Evolutionary conservation across 2,329 filamentous ascomycete genomes (phyloP).

Genomic region (Exophiala spinifera): DNA sequence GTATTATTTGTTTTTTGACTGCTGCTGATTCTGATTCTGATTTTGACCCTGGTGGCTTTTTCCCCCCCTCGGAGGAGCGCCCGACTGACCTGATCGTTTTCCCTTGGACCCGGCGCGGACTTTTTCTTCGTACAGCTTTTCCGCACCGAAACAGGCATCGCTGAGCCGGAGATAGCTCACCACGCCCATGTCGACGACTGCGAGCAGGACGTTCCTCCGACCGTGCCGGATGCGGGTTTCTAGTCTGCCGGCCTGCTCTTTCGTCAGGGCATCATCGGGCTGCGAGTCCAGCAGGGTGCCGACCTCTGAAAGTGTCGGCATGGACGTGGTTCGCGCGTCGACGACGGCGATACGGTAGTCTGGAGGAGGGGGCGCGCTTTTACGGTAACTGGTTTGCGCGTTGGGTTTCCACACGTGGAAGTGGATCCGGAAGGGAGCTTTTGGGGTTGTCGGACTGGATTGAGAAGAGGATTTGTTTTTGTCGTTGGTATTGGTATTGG

Average conservation of each 20-base stretch:
- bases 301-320: constrained; percentile 73
- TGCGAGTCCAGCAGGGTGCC: constrained; percentile 68
- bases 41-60: background rate
- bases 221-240: constrained; percentile 82
- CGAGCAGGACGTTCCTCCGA: constrained; percentile 76
- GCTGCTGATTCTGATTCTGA: background rate
- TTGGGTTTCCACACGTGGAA: constrained; percentile 80
- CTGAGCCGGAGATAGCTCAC: constrained; percentile 81
- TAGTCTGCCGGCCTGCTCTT: constrained; percentile 47
- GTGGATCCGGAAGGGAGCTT: constrained; percentile 65
- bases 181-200: constrained; percentile 84
- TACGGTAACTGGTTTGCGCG: constrained; percentile 62
- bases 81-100: constrained; percentile 24
- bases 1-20: background rate
- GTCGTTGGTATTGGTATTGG: constrained; percentile 32
- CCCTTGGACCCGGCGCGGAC: constrained; percentile 33
- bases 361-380: constrained; percentile 71
- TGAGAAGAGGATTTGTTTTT: constrained; percentile 24
- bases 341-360: constrained; percentile 84
- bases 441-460: constrained; percentile 10
- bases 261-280: constrained; percentile 63
- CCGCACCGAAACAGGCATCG: constrained; percentile 75
- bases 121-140: constrained; percentile 57
- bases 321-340: constrained; percentile 65
- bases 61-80: background rate